phyloP scores from a whole-genome alignment of 169 alveolate species.

The Nephromyces sp. region DNA sequence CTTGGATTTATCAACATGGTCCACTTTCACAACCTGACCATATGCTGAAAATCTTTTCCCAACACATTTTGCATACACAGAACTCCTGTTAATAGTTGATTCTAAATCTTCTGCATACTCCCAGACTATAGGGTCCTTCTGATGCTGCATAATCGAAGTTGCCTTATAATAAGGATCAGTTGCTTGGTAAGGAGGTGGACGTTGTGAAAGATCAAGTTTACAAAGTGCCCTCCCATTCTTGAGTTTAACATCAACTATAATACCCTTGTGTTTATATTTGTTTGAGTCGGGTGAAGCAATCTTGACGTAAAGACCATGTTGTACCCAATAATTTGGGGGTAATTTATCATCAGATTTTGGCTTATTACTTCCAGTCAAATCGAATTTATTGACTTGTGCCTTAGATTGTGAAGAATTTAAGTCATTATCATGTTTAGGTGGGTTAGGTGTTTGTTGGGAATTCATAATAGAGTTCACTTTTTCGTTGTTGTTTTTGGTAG shows the following conservation, averaged over 20 bases:
- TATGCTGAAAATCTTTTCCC: no score
- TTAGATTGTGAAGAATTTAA: background rate
- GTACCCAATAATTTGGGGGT: background rate
- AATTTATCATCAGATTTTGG: background rate
- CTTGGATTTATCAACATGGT: no score
- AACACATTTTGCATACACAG: background rate
- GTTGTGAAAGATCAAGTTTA: background rate
- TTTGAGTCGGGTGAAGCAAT: background rate
- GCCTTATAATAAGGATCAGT: no score
- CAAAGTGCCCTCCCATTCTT: background rate
- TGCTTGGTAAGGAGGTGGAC: no score
- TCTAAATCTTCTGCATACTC: background rate
- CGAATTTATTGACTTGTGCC: background rate
- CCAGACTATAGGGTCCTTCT: background rate
- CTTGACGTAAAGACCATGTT: background rate
- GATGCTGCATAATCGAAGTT: background rate
- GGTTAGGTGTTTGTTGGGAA: background rate
- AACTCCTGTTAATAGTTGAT: background rate
- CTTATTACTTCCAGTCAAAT: background rate
- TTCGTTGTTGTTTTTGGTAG: background rate
- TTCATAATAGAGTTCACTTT: background rate
- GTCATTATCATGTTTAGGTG: background rate
- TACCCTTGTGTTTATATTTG: background rate
- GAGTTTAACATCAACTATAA: background rate
- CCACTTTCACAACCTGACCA: no score